These are phyloP conservation scores for Candida tetrigidarum DNA, from an alignment of 1,139 yeast species.

Conservation along the genomic window DNA sequence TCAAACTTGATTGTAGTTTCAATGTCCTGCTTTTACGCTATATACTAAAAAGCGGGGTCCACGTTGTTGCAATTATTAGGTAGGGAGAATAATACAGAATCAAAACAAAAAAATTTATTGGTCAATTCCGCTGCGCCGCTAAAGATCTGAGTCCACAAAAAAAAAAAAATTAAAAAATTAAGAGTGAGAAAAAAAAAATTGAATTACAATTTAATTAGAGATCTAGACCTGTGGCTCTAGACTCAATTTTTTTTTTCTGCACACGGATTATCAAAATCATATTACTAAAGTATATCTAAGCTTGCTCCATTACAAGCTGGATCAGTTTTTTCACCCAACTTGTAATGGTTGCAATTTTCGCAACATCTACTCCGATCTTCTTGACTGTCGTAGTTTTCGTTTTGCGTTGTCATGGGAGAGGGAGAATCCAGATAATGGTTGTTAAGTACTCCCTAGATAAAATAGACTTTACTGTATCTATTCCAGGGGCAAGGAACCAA, in stretches of 20 bases:
- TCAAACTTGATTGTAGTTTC: too few species aligned
- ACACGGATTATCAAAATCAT: not conserved
- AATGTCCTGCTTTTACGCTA: not conserved
- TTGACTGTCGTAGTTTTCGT: not conserved
- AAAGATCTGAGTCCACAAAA: not conserved
- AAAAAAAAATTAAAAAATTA: too few species aligned
- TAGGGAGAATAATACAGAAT: not conserved
- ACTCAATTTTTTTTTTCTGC: not conserved
- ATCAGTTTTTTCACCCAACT: too few species aligned
- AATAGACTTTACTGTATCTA: not conserved
- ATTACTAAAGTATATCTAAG: not conserved
- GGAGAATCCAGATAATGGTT: constrained; percentile 1
- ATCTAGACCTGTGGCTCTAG: not conserved
- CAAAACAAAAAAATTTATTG: not conserved
- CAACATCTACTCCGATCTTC: not conserved
- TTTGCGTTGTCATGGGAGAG: constrained; percentile 5
- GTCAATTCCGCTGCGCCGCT: not conserved
- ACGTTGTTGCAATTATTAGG: not conserved
- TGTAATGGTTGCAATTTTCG: not conserved
- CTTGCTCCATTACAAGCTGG: too few species aligned
- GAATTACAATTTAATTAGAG: too few species aligned
- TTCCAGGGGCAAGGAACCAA: constrained; percentile 6
- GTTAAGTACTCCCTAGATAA: constrained; percentile 3
- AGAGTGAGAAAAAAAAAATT: not conserved
- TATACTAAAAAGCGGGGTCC: too few species aligned